Base-by-base conservation (phyloP, 2,329 filamentous ascomycete species). In the Graphiopsis chlorocephala region DNA sequence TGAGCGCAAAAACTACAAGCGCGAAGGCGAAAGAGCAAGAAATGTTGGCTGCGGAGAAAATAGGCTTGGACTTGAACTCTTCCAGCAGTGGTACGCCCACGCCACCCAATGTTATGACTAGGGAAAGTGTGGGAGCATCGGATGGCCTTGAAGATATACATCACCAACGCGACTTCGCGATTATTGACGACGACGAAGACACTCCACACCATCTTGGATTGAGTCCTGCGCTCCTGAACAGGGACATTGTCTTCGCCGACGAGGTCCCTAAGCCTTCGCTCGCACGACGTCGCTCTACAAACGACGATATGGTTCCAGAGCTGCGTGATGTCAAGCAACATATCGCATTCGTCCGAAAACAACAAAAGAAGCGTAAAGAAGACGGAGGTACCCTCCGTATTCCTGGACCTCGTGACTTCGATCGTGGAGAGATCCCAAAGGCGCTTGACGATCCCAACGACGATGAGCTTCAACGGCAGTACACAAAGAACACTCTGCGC, bases 371-470 rank as follows among this genome's bases (percentile, higher is more conserved):
- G 42, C 71, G 71, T 4, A 83, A 82, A 1, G 87, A 88, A 67
- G 88, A 90, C 64, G 89, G 87, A 61, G 88, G 88, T 35, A 87
- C 93, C 0, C 80, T 98, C 50, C 89, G 92, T 47, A 98, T 99
- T 71, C 95, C 95, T 0, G 93, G 93, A 23, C 95, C 95, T 0
- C 84, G 93, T 71, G 95, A 98, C 73, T 93, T 90, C 57, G 95
- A 99, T 71, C 86, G 87, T 59, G 95, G 94, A 28, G 84, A 92
- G 66, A 82, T 88, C 11, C 93, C 93, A 3, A 79, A 88, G 69
- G 79, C 83, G 23, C 74, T 91, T 15, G 81, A 83, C 10, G 80
- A 82, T 38, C 77, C 80, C 6, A 79, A 81, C 33, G 74, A 75
- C 23, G 73, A 78, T 31, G 66, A 70, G 20, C 66, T 74, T 3